These are phyloP conservation scores for Aspergillus spinulosporus DNA, from an alignment of 2,329 filamentous ascomycete genomes.

Conservation along the genomic window DNA sequence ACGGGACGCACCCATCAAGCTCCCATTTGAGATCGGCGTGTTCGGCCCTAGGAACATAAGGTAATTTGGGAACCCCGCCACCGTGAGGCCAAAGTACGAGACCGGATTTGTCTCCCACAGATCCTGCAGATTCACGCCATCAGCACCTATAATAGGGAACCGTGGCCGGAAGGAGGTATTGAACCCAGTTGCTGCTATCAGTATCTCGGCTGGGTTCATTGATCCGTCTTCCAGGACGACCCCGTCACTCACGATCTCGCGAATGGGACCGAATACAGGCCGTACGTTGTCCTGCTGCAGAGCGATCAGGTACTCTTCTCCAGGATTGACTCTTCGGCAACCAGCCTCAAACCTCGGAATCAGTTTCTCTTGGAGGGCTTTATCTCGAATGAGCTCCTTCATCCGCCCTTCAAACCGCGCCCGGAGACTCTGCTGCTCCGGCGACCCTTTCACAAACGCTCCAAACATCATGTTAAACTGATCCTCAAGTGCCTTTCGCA, in stretches of 20 bases:
- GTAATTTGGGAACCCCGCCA: slow-evolving; percentile 51
- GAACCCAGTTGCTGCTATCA: slow-evolving; percentile 23
- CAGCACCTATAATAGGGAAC: slow-evolving; percentile 45
- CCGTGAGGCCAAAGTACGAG: slow-evolving; percentile 48
- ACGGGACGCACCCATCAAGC: background rate
- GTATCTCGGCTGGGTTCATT: slow-evolving; percentile 16
- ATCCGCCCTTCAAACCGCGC: slow-evolving; percentile 27
- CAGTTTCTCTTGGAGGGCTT: slow-evolving; percentile 45
- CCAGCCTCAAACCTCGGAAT: slow-evolving; percentile 49
- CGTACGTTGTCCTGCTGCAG: slow-evolving; percentile 48
- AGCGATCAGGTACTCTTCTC: slow-evolving; percentile 45
- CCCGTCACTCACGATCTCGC: slow-evolving; percentile 38
- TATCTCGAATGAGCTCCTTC: slow-evolving; percentile 38
- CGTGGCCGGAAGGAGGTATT: slow-evolving; percentile 40
- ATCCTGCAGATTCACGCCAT: slow-evolving; percentile 44
- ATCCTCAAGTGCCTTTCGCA: slow-evolving; percentile 22
- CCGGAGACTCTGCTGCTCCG: background rate
- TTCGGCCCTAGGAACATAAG: slow-evolving; percentile 36
- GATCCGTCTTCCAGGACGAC: slow-evolving; percentile 25
- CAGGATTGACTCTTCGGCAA: slow-evolving; percentile 40
- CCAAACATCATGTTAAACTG: slow-evolving; percentile 21
- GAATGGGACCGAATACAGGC: slow-evolving; percentile 44
- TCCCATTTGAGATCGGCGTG: slow-evolving; percentile 26
- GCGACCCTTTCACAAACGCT: slow-evolving; percentile 6
- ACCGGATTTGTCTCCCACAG: slow-evolving; percentile 45